A percentile compares a stretch with the other conserved stretches of the same genome.
phyloP scores from a whole-genome alignment of 2,329 filamentous ascomycete genomes.

The Trichophyton simii region DNA sequence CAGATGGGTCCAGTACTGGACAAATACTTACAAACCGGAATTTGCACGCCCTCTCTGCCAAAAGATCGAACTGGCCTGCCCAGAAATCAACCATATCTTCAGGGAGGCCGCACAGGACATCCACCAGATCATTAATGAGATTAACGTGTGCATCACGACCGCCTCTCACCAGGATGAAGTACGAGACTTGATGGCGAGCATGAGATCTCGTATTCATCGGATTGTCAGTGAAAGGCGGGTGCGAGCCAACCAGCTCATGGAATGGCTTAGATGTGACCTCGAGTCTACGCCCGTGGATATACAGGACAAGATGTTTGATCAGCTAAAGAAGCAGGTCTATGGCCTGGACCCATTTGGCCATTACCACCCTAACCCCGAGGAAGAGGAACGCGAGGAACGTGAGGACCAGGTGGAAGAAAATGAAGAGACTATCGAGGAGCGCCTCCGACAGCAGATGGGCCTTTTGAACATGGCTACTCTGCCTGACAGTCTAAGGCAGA shows the following conservation, averaged over 20 bases:
- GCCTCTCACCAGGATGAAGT: slow-evolving; percentile 17
- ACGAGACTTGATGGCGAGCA: slow-evolving; percentile 15
- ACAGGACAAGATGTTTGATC: slow-evolving; percentile 19
- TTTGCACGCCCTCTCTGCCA: slow-evolving; percentile 12
- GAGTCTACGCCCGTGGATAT: slow-evolving; percentile 22
- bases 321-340: slow-evolving; percentile 23
- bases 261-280: slow-evolving; percentile 17
- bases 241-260: slow-evolving; percentile 16
- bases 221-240: slow-evolving; percentile 16
- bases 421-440: background rate
- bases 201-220: slow-evolving; percentile 18
- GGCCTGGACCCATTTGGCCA: slow-evolving; percentile 20
- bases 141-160: slow-evolving; percentile 13
- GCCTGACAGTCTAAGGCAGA: background rate
- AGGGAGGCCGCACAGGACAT: slow-evolving; percentile 18
- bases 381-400: background rate
- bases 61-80: slow-evolving; percentile 11
- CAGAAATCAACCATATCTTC: slow-evolving; percentile 19
- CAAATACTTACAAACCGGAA: slow-evolving; percentile 16
- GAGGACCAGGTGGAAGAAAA: background rate
- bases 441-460: background rate
- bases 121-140: slow-evolving; percentile 16
- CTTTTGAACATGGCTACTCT: background rate
- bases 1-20: slow-evolving; percentile 22
- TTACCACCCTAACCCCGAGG: slow-evolving; percentile 21